Evolutionary conservation across 768 basidiomycete species (phyloP).

Genomic region (Suillus brevipes): DNA sequence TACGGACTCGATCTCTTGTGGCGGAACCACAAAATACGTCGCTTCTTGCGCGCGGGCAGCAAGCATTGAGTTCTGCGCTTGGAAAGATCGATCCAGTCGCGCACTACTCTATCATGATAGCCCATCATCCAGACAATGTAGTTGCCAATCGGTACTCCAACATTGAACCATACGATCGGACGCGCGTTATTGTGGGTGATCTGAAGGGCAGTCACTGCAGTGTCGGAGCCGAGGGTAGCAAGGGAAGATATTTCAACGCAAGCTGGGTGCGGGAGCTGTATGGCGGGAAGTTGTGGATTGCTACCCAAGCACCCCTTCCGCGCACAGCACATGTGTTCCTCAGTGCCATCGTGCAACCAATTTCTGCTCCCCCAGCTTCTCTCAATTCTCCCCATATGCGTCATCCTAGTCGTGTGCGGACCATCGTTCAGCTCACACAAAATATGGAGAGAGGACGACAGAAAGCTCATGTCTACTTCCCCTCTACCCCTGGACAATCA

Average conservation of each 20-base stretch:
- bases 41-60: constrained; percentile 7
- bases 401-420: constrained; percentile 52
- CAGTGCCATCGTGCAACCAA: constrained; percentile 58
- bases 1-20: constrained; percentile 28
- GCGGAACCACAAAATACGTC: constrained; percentile 4
- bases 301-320: constrained; percentile 78
- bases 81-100: constrained; percentile 26
- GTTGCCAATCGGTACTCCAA: constrained; percentile 69
- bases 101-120: constrained; percentile 61
- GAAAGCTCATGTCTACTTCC: constrained; percentile 83
- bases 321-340: constrained; percentile 75
- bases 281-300: constrained; percentile 82
- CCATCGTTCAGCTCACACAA: constrained; percentile 80
- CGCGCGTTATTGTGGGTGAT: constrained; percentile 57
- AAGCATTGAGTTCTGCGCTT: constrained; percentile 7
- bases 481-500: constrained; percentile 54
- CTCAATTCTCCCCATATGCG: constrained; percentile 14
- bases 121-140: constrained; percentile 43
- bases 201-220: neutral
- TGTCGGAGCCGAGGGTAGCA: constrained; percentile 14
- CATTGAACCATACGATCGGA: constrained; percentile 81
- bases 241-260: constrained; percentile 73
- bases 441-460: constrained; percentile 65
- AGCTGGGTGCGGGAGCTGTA: constrained; percentile 79
- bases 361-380: constrained; percentile 36